These are phyloP conservation scores for Clonostachys sp. DNA, from an alignment of 2,329 filamentous ascomycete genomes.

Conservation along the genomic window DNA sequence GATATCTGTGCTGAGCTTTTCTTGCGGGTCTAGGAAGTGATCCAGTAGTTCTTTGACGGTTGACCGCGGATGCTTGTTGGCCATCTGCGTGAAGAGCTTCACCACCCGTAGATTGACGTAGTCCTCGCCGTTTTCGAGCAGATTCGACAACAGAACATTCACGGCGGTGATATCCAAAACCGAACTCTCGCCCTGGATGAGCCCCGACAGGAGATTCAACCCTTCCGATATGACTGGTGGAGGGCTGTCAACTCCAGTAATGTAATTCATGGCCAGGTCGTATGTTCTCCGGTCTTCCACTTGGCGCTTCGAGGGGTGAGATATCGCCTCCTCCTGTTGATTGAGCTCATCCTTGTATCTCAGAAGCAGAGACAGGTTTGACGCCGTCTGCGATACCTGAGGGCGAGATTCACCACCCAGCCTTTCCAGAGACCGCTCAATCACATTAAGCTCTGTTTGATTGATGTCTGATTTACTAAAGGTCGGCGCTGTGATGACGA, in stretches of 20 bases:
- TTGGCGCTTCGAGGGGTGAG: conserved; percentile 38
- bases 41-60: conserved; percentile 60
- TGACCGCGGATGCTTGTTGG: conserved; percentile 56
- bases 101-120: conserved; percentile 69
- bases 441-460: conserved; percentile 29
- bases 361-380: conserved; percentile 51
- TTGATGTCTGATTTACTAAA: conserved; percentile 47
- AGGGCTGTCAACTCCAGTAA: conserved; percentile 56
- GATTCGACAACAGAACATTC: conserved; percentile 57
- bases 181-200: conserved; percentile 51
- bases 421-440: conserved; percentile 43
- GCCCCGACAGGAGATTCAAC: conserved; percentile 50
- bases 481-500: conserved; percentile 51
- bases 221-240: conserved; percentile 65
- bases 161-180: conserved; percentile 63
- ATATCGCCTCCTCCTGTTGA: conserved; percentile 27
- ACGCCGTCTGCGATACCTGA: conserved; percentile 46
- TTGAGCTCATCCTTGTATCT: conserved; percentile 51
- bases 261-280: conserved; percentile 58
- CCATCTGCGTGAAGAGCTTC: conserved; percentile 58
- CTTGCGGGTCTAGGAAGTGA: conserved; percentile 60
- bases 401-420: conserved; percentile 29
- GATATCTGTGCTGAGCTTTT: conserved; percentile 55
- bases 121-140: conserved; percentile 63
- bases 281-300: conserved; percentile 59